phyloP scores from a whole-genome alignment of 768 basidiomycete genomes.

The Amanita brunnescens region DNA sequence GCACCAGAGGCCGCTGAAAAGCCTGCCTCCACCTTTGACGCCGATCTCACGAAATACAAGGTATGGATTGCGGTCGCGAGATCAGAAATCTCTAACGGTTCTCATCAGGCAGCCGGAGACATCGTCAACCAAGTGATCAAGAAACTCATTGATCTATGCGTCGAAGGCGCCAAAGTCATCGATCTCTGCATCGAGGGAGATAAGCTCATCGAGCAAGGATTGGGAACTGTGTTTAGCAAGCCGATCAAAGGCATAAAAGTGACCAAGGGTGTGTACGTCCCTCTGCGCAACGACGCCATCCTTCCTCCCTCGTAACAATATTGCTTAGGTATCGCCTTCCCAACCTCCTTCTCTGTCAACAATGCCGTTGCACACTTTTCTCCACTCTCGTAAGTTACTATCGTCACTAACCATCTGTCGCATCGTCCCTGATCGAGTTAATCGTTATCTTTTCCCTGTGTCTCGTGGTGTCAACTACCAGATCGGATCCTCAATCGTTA shows the following conservation, averaged over 20 bases:
- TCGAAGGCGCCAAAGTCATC: conserved; percentile 81
- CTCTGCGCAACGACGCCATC: background rate
- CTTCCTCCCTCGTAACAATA: conserved; percentile 4
- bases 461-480: conserved; percentile 19
- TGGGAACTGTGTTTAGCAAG: conserved; percentile 85
- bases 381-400: conserved; percentile 70
- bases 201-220: conserved; percentile 83
- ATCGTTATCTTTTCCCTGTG: conserved; percentile 10
- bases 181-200: conserved; percentile 93
- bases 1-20: conserved; percentile 32
- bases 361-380: conserved; percentile 95
- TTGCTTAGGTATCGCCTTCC: conserved; percentile 78
- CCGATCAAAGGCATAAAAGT: conserved; percentile 81
- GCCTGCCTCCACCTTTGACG: conserved; percentile 48
- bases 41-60: conserved; percentile 85
- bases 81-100: conserved; percentile 18
- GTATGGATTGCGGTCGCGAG: conserved; percentile 27
- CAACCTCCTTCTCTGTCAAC: conserved; percentile 90
- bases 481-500: conserved; percentile 65
- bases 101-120: conserved; percentile 73
- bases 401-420: conserved; percentile 16
- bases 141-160: conserved; percentile 66
- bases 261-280: conserved; percentile 57
- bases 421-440: conserved; percentile 11
- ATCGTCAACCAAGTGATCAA: conserved; percentile 81